Evolutionary conservation across 2,329 filamentous ascomycete species (phyloP).

Genomic region (Nannizziopsis barbatae): DNA sequence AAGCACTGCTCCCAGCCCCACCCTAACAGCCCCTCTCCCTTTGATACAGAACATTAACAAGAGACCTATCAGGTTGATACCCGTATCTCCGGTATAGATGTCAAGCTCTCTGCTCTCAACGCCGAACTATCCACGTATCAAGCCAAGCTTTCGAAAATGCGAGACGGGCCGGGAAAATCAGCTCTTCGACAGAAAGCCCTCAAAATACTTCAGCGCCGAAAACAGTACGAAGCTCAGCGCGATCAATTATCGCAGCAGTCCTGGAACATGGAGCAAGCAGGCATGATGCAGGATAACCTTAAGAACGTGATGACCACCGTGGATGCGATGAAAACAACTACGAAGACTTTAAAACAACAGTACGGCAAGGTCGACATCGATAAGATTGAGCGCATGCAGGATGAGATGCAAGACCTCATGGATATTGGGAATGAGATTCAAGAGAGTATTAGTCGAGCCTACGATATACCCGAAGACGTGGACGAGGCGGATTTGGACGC

Average conservation of each 20-base stretch:
- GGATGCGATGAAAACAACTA: slow-evolving; percentile 93
- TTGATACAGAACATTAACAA: slow-evolving; percentile 16
- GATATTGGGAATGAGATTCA: slow-evolving; percentile 98
- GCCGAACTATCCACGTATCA: slow-evolving; percentile 83
- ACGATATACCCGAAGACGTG: slow-evolving; percentile 92
- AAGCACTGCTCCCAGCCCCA: slow-evolving; percentile 18
- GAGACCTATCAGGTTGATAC: slow-evolving; percentile 52
- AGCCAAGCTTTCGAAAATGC: slow-evolving; percentile 78
- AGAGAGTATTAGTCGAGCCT: slow-evolving; percentile 79
- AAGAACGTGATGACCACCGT: slow-evolving; percentile 98
- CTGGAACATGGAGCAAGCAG: slow-evolving; percentile 98
- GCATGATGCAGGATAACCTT: slow-evolving; percentile 97
- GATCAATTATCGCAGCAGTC: slow-evolving; percentile 89
- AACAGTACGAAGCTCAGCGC: slow-evolving; percentile 86
- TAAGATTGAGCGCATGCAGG: slow-evolving; percentile 93
- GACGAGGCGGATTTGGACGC: slow-evolving; percentile 94
- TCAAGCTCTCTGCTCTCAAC: slow-evolving; percentile 86
- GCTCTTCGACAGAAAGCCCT: slow-evolving; percentile 90
- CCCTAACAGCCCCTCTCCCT: slow-evolving; percentile 14
- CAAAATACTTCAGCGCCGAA: slow-evolving; percentile 84
- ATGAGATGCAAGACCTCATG: slow-evolving; percentile 97
- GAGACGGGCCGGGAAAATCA: slow-evolving; percentile 84
- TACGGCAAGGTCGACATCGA: slow-evolving; percentile 97
- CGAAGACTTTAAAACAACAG: slow-evolving; percentile 82
- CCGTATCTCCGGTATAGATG: slow-evolving; percentile 76